Evolutionary conservation across 345 rosid species (phyloP).

Genomic region (Passiflora organensis): DNA sequence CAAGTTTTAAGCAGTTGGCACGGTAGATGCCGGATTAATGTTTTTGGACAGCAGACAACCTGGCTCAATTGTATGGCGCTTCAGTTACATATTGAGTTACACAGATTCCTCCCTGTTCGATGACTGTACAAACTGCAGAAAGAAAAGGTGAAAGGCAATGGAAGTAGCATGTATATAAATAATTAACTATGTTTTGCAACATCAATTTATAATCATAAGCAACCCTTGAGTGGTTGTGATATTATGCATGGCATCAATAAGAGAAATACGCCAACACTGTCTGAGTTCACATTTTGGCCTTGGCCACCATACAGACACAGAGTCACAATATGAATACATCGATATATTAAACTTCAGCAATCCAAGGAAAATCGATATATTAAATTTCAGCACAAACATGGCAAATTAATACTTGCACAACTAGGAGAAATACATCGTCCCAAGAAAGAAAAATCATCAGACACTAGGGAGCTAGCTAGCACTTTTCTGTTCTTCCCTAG

Average conservation of each 20-base stretch:
- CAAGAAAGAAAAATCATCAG: background rate
- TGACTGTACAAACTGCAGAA: constrained; percentile 3
- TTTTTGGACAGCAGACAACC: background rate
- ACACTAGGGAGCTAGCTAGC: background rate
- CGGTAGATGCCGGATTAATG: background rate
- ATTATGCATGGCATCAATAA: background rate
- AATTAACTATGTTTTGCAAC: background rate
- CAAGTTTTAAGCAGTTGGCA: constrained; percentile 9
- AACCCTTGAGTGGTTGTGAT: too few relatives aligned
- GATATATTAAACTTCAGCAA: too few relatives aligned
- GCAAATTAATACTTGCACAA: too few relatives aligned
- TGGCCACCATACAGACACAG: background rate
- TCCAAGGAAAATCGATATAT: background rate
- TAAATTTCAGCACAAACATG: background rate
- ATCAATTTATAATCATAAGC: too few relatives aligned
- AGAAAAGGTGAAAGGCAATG: background rate
- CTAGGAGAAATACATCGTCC: background rate
- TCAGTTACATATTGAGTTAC: constrained; percentile 47
- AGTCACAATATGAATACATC: too few relatives aligned
- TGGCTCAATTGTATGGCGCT: constrained; percentile 50
- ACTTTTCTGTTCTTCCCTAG: constrained; percentile 23
- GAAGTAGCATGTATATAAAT: constrained; percentile 14
- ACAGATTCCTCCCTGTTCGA: constrained; percentile 9
- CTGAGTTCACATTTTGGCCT: background rate
- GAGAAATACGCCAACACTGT: background rate